Evolutionary conservation across 306 rosid genomes (phyloP).

Genomic region (Acacia confusa): DNA sequence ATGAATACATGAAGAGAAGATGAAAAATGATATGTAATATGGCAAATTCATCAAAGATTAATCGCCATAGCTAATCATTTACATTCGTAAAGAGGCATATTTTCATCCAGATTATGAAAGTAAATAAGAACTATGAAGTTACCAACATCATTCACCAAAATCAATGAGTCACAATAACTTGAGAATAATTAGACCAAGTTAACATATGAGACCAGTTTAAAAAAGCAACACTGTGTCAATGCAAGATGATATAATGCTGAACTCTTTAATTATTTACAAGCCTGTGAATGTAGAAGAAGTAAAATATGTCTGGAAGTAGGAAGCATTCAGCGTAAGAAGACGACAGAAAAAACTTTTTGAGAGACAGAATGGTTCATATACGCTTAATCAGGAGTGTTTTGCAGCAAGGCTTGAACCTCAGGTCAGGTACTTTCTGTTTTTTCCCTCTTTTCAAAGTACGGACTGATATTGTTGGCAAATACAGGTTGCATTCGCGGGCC

Average conservation of each 20-base stretch:
- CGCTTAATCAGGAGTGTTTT: background rate
- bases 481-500: no score
- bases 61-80: background rate
- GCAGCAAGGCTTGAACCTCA: background rate
- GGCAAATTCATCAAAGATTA: background rate
- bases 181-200: background rate
- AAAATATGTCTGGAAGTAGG: background rate
- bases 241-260: background rate
- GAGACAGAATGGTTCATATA: background rate
- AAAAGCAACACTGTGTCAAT: background rate
- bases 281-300: background rate
- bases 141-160: background rate
- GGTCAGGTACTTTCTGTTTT: background rate
- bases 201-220: background rate
- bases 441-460: no score
- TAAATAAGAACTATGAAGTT: background rate
- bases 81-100: background rate
- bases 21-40: background rate
- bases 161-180: background rate
- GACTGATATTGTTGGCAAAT: no score
- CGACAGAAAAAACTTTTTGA: background rate
- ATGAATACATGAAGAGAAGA: background rate
- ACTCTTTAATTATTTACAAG: background rate
- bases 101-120: constrained; percentile 19
- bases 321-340: background rate